These are phyloP conservation scores for Kuraishia piskuri DNA, from an alignment of 805 yeast genomes.

Conservation along the genomic window DNA sequence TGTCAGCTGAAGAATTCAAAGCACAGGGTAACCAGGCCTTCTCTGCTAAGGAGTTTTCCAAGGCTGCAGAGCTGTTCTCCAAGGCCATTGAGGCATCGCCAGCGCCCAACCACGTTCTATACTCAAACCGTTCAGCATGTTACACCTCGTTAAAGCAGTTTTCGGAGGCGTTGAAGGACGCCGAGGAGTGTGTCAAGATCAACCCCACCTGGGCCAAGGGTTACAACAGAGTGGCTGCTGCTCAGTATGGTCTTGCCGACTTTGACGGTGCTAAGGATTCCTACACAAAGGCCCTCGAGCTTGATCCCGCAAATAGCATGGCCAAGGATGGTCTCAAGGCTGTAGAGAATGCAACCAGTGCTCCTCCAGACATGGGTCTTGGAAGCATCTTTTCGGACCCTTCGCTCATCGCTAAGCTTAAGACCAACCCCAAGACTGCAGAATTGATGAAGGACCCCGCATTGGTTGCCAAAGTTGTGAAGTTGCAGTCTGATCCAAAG, in stretches of 20 bases:
- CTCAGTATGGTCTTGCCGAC: slow-evolving; percentile 78
- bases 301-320: slow-evolving; percentile 77
- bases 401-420: slow-evolving; percentile 62
- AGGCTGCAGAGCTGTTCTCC: slow-evolving; percentile 75
- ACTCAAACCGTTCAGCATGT: slow-evolving; percentile 89
- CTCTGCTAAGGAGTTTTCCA: slow-evolving; percentile 72
- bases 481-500: slow-evolving; percentile 64
- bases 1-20: slow-evolving; percentile 72
- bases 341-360: slow-evolving; percentile 40
- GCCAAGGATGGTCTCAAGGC: slow-evolving; percentile 76
- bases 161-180: slow-evolving; percentile 72
- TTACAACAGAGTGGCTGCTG: slow-evolving; percentile 88
- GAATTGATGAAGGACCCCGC: slow-evolving; percentile 83
- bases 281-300: slow-evolving; percentile 70
- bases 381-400: slow-evolving; percentile 78
- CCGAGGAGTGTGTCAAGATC: slow-evolving; percentile 71
- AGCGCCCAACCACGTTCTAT: slow-evolving; percentile 84
- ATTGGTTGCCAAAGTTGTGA: slow-evolving; percentile 59
- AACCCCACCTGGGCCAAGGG: slow-evolving; percentile 94
- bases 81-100: slow-evolving; percentile 82
- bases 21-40: slow-evolving; percentile 93
- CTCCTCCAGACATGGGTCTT: slow-evolving; percentile 63
- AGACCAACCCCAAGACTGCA: slow-evolving; percentile 78
- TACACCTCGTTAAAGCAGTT: slow-evolving; percentile 75
- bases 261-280: slow-evolving; percentile 64